Percentiles rank a stretch among this genome's conserved stretches.
phyloP scores from a whole-genome alignment of 2,329 filamentous ascomycete genomes.

The Aspergillus carbonarius region DNA sequence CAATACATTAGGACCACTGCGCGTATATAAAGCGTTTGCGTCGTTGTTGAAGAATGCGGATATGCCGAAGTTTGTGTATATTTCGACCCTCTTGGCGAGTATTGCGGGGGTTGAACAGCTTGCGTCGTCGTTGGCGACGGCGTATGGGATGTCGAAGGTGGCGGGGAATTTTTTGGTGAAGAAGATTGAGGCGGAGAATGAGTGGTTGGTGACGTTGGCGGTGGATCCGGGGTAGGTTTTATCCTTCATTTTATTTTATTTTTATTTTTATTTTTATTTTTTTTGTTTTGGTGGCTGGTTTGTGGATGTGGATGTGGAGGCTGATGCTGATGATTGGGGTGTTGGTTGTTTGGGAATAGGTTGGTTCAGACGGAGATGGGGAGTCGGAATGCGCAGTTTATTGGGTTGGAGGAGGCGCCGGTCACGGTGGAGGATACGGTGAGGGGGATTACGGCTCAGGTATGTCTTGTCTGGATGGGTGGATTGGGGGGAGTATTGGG shows the following conservation, averaged over 20 bases:
- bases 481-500: too few species aligned
- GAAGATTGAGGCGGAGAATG: constrained; percentile 24
- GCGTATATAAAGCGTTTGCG: constrained; percentile 36
- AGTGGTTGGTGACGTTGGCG: constrained; percentile 24
- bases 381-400: constrained; percentile 31
- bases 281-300: too few species aligned
- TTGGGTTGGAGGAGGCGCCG: constrained; percentile 35
- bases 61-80: constrained; percentile 33
- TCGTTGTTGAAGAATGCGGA: constrained; percentile 31
- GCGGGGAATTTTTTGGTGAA: constrained; percentile 22
- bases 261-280: not conserved
- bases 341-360: too few species aligned
- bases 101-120: constrained; percentile 30
- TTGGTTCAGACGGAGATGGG: constrained; percentile 48
- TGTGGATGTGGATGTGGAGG: too few species aligned
- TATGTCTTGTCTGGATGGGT: not conserved
- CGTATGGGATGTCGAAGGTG: constrained; percentile 27
- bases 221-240: constrained; percentile 35
- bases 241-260: not conserved
- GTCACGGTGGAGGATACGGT: constrained; percentile 38
- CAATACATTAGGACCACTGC: constrained; percentile 39
- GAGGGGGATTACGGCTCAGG: constrained; percentile 28
- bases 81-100: constrained; percentile 39
- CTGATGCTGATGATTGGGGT: too few species aligned
- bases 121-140: constrained; percentile 11